Conservation (phyloP, 495 filamentous ascomycete genomes). For the Hyaloscypha finlandica region DNA sequence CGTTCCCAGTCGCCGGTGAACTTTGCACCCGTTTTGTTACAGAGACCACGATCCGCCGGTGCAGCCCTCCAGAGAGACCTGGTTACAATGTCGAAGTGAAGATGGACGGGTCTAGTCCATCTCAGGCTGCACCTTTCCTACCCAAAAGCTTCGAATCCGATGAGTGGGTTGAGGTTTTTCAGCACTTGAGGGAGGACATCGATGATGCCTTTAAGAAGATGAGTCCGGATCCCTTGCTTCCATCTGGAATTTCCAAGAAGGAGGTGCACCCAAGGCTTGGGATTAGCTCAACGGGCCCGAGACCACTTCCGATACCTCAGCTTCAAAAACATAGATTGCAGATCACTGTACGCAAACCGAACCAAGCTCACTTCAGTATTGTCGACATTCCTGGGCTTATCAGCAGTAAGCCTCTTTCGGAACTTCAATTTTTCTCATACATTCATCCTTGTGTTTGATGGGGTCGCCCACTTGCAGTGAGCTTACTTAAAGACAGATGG, state of each 20-base stretch:
- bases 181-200: conserved; percentile 36
- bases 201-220: conserved; percentile 35
- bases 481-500: conserved; percentile 39
- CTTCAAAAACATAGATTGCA: conserved; percentile 23
- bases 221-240: conserved; percentile 41
- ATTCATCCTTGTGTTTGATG: conserved; percentile 9
- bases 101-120: conserved; percentile 12
- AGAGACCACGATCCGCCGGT: conserved; percentile 52
- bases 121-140: conserved; percentile 27
- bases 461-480: conserved; percentile 29
- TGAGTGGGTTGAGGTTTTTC: conserved; percentile 30
- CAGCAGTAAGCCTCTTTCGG: conserved; percentile 35
- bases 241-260: conserved; percentile 23
- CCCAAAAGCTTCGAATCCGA: conserved; percentile 36
- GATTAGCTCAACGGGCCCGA: conserved; percentile 9
- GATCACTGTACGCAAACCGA: conserved; percentile 11
- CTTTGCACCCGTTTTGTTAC: conserved; percentile 62
- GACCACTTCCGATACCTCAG: conserved; percentile 15
- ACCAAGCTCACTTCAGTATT: conserved; percentile 15
- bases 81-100: conserved; percentile 35
- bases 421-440: conserved; percentile 1
- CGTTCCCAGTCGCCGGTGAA: conserved; percentile 49
- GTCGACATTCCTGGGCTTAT: conserved; percentile 35
- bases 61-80: conserved; percentile 18
- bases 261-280: background rate